These are phyloP conservation scores for Beta vulgaris DNA, from an alignment of 148 eudicot species.

Conservation along the genomic window DNA sequence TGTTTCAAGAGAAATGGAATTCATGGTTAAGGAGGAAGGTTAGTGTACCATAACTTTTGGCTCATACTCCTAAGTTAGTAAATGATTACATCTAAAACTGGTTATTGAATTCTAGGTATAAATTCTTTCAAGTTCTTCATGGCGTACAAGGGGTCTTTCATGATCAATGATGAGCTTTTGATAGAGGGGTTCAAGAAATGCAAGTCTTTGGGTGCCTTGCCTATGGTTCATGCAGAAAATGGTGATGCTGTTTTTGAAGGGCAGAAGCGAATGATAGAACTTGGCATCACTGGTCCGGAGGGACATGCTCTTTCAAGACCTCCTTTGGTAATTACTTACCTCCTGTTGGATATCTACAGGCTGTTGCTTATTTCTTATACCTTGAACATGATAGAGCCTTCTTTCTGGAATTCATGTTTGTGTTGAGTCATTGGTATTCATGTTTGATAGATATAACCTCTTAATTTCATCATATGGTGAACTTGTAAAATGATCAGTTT, in stretches of 20 bases:
- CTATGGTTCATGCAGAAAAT: conserved; percentile 99
- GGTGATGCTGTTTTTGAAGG: conserved; percentile 99
- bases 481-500: background rate
- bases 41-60: conserved; percentile 4
- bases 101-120: conserved; percentile 48
- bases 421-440: background rate
- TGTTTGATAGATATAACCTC: background rate
- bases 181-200: conserved; percentile 89
- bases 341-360: background rate
- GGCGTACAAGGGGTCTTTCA: conserved; percentile 89
- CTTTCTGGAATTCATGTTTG: background rate
- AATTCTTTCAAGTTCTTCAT: conserved; percentile 98
- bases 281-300: conserved; percentile 99
- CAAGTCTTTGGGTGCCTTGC: conserved; percentile 92
- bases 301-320: conserved; percentile 99
- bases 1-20: conserved; percentile 86
- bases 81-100: background rate
- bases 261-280: conserved; percentile 94
- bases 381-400: background rate
- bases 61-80: background rate
- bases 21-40: conserved; percentile 95
- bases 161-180: conserved; percentile 82
- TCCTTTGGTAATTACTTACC: conserved; percentile 52
- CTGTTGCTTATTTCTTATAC: conserved; percentile 11
- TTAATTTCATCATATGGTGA: background rate